Conservation (phyloP, 768 basidiomycete genomes). For the Kwoniella sp. region DNA sequence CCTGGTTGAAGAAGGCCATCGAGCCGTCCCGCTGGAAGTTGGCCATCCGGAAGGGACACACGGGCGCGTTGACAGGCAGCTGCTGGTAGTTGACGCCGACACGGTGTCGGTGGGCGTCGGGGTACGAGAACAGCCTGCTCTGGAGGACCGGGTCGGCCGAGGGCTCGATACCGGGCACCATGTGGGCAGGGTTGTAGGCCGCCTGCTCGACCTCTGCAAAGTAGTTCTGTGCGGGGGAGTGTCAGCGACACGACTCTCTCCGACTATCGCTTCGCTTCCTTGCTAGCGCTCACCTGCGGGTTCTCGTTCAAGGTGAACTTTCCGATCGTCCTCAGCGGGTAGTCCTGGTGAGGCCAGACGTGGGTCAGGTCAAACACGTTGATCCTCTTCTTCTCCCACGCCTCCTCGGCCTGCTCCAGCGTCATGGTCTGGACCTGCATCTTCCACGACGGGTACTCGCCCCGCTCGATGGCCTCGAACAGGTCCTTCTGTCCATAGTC, state of each 20-base stretch:
- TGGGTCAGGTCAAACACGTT: constrained; percentile 57
- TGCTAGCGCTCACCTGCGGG: constrained; percentile 25
- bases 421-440: constrained; percentile 79
- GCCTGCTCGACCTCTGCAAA: constrained; percentile 48
- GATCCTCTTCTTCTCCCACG: constrained; percentile 56
- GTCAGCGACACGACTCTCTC: no score
- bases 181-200: constrained; percentile 64
- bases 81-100: constrained; percentile 58
- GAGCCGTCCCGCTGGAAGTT: constrained; percentile 92
- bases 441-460: constrained; percentile 38
- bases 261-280: no score
- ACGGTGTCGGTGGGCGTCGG: constrained; percentile 48
- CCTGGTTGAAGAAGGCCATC: constrained; percentile 69
- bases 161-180: constrained; percentile 81
- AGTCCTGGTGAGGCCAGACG: constrained; percentile 52
- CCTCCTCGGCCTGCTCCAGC: constrained; percentile 78
- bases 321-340: constrained; percentile 51
- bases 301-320: constrained; percentile 53
- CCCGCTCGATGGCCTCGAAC: constrained; percentile 52
- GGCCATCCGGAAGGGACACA: constrained; percentile 58
- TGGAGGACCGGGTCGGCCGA: constrained; percentile 90
- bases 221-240: constrained; percentile 50
- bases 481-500: constrained; percentile 53
- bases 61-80: constrained; percentile 78
- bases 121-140: constrained; percentile 89